Base-by-base conservation (phyloP, 2,329 filamentous ascomycete species). In the Fusarium guadeloupense region DNA sequence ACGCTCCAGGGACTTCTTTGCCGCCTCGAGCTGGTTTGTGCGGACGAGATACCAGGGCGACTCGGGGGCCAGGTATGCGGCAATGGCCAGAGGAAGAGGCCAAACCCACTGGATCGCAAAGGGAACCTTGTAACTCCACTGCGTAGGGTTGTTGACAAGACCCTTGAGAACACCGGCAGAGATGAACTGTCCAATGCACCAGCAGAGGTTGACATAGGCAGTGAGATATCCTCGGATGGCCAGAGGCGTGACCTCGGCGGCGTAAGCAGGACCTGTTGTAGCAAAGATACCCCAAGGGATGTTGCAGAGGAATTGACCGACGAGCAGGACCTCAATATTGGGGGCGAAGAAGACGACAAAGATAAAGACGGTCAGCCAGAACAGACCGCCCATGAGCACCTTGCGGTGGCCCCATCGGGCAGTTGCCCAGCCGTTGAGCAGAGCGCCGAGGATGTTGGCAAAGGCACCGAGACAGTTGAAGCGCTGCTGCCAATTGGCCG, bases 301-400 rank as follows among this genome's bases (percentile, higher is more conserved):
- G 43, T 74, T 75, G 69, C 79, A 82, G 10, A 84, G 68, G 54
- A 83, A 72, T 48, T 81, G 74, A 6, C 79, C 80, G 6, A 78
- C 73, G 3, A 83, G 69, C 28, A 82, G 69, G 13, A 78, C 73
- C 23, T 76, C 69, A 7, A 80, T 73, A 19, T 73, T 78, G 8
- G 75, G 75, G 0, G 81, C 78, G 46, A 83, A 83, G 72, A 83
- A 80, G 26, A 75, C 72, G 53, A 83, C 72, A 62, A 82, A 83
- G 64, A 83, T 77, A 59, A 80, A 80, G 9, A 65, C 75, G 6
- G 72, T 69, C 26, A 83, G 67, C 57, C 74, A 75, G 17, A 71
- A 69, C n/a, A 83, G 72, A 4, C 74, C 74, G 26, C 64, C 54
- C 37, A 83, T 76, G 64, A 82, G 74, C 1, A 80, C 77, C 46